Conservation (phyloP, 371 early-diverging fungal genomes). For the Blastocladiella emersonii region DNA sequence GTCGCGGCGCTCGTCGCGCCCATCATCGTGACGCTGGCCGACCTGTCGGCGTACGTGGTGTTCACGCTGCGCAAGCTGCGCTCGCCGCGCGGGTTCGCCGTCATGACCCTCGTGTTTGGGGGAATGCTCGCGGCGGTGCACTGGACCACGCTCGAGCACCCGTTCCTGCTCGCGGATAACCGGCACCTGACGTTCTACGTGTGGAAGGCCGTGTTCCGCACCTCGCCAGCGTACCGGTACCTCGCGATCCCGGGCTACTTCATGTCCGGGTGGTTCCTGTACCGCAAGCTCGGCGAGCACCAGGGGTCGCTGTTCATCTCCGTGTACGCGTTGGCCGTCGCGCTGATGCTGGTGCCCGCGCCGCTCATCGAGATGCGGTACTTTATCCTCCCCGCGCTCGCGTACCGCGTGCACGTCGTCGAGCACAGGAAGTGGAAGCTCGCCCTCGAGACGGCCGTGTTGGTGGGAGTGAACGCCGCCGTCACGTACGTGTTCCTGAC, state of each 20-base stretch:
- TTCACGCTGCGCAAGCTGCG: slow-evolving; percentile 2
- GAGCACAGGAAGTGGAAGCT: slow-evolving; percentile 8
- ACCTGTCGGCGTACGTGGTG: slow-evolving; percentile 1
- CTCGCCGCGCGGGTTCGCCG: neutral
- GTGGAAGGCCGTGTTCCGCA: slow-evolving; percentile 63
- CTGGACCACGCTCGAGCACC: slow-evolving; percentile 55
- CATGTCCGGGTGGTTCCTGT: slow-evolving; percentile 25
- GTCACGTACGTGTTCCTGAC: slow-evolving; percentile 56
- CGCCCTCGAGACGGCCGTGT: slow-evolving; percentile 27
- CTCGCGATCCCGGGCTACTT: slow-evolving; percentile 51
- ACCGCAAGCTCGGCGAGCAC: slow-evolving; percentile 18
- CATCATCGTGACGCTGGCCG: neutral
- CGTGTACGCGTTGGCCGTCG: slow-evolving; percentile 28
- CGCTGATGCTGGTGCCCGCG: slow-evolving; percentile 64
- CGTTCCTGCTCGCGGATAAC: slow-evolving; percentile 87
- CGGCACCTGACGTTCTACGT: slow-evolving; percentile 90
- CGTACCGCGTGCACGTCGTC: slow-evolving; percentile 51
- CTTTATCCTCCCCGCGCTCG: slow-evolving; percentile 70
- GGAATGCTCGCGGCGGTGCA: slow-evolving; percentile 12
- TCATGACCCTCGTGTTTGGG: neutral
- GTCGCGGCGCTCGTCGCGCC: slow-evolving; percentile 16
- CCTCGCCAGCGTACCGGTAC: slow-evolving; percentile 41
- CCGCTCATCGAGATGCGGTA: slow-evolving; percentile 91
- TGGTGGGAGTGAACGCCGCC: slow-evolving; percentile 32
- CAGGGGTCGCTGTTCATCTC: slow-evolving; percentile 3